phyloP scores from a whole-genome alignment of 805 yeast species.

The Wickerhamiella musiphila region DNA sequence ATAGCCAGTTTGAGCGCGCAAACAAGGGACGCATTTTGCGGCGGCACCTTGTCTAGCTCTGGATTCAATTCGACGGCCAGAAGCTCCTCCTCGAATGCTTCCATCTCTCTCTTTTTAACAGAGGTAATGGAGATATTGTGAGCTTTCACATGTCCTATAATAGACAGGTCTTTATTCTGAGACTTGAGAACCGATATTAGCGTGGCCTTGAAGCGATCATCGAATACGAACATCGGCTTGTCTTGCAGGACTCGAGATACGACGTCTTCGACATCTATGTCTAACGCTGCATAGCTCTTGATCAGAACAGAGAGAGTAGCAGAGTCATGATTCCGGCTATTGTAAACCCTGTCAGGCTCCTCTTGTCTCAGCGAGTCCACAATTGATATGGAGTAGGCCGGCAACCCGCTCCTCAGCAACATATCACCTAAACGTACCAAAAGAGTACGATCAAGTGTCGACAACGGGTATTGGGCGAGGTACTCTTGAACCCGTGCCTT shows the following conservation, averaged over 20 bases:
- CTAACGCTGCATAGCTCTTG: background rate
- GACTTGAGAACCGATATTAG: background rate
- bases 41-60: too few species aligned
- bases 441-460: slow-evolving; percentile 8
- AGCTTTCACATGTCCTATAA: too few species aligned
- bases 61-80: too few species aligned
- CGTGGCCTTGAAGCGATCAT: background rate
- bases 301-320: background rate
- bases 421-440: slow-evolving; percentile 11
- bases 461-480: slow-evolving; percentile 13
- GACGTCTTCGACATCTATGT: background rate
- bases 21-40: too few species aligned
- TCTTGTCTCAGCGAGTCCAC: slow-evolving; percentile 7
- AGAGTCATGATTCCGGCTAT: slow-evolving; percentile 1
- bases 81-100: too few species aligned
- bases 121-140: too few species aligned
- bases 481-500: slow-evolving; percentile 9
- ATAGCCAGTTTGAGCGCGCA: too few species aligned
- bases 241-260: background rate
- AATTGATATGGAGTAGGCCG: slow-evolving; percentile 3
- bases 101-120: too few species aligned
- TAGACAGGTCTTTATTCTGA: too few species aligned
- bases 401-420: slow-evolving; percentile 5
- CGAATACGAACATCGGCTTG: background rate
- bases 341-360: background rate